These are phyloP conservation scores for Penicillium sp. DNA, from an alignment of 2,329 filamentous ascomycete species.

Conservation along the genomic window DNA sequence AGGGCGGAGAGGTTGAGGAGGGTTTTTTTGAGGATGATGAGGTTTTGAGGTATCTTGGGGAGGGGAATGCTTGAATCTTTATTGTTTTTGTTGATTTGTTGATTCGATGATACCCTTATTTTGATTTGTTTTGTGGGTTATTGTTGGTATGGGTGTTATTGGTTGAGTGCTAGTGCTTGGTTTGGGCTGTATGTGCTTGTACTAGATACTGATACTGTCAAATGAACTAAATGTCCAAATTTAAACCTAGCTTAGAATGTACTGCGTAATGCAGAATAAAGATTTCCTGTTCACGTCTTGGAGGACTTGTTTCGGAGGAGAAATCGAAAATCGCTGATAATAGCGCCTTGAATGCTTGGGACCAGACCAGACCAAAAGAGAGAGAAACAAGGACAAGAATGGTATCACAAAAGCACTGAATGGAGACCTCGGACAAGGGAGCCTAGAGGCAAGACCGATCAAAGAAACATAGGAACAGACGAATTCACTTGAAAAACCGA, in stretches of 20 bases:
- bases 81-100: too few relatives aligned
- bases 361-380: slow-evolving; percentile 13
- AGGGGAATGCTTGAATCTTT: slow-evolving; percentile 4
- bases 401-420: slow-evolving; percentile 37
- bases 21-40: slow-evolving; percentile 71
- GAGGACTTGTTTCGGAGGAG: not conserved
- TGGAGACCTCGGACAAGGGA: slow-evolving; percentile 9
- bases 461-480: not conserved
- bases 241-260: not conserved
- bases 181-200: not conserved
- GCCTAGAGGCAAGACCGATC: not conserved
- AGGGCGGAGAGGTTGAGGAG: slow-evolving; percentile 62
- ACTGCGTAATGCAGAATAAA: not conserved
- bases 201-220: not conserved
- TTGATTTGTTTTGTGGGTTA: not conserved
- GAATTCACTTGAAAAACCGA: slow-evolving; percentile 49
- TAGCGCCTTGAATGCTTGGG: slow-evolving; percentile 19
- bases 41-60: slow-evolving; percentile 67
- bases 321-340: slow-evolving; percentile 7
- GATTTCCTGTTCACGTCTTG: not conserved
- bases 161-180: not conserved
- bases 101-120: not conserved
- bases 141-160: not conserved
- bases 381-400: slow-evolving; percentile 25
- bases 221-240: not conserved